phyloP scores from a whole-genome alignment of 305 asterid genomes.

The Fraxinus sp. region DNA sequence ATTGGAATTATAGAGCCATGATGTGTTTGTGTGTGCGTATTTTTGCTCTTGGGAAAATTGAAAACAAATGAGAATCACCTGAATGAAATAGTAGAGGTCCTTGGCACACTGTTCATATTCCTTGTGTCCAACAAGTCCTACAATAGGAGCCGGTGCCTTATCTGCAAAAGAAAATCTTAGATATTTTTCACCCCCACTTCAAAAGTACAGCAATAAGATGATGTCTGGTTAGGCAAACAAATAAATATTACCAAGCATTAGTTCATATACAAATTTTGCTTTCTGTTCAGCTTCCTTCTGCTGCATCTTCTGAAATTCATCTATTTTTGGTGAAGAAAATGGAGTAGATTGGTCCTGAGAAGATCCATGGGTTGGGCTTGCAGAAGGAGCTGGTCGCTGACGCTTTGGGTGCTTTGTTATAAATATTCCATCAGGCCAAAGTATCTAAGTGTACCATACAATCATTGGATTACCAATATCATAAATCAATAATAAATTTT shows the following conservation, averaged over 20 bases:
- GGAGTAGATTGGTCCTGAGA: not conserved
- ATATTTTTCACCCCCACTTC: not conserved
- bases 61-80: conserved; percentile 50
- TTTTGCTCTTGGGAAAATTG: not conserved
- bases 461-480: not conserved
- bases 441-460: conserved; percentile 34
- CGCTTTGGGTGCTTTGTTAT: conserved; percentile 56
- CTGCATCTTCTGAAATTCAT: not conserved
- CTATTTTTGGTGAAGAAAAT: not conserved
- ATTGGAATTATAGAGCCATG: not conserved
- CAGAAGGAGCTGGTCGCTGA: conserved; percentile 36
- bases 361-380: conserved; percentile 18
- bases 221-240: conserved; percentile 8
- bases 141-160: conserved; percentile 88
- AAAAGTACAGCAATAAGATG: conserved; percentile 1
- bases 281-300: not conserved
- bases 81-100: conserved; percentile 92
- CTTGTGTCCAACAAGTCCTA: conserved; percentile 84
- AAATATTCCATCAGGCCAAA: conserved; percentile 58
- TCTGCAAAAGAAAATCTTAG: conserved; percentile 47
- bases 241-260: conserved; percentile 73
- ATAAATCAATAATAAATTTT: conserved; percentile 1
- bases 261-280: conserved; percentile 55
- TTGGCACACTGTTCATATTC: conserved; percentile 89
- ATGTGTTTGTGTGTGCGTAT: not conserved